Evolutionary conservation across 73 alveolate species (phyloP), one percentile per base, ranked within the genome.

Genomic region (Paramecium octaurelia): DNA sequence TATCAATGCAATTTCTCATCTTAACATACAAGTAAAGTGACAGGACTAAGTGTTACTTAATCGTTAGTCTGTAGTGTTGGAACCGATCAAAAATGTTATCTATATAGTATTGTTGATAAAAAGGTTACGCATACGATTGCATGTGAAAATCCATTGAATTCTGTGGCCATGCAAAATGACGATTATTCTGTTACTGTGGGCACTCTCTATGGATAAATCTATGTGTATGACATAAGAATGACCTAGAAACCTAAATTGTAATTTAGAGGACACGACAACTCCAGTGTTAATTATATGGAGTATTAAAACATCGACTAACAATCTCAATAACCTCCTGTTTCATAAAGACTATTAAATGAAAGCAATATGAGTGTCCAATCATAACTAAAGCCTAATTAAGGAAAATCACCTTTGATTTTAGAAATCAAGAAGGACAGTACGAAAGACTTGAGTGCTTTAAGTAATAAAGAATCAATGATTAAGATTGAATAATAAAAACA

Each of bases 241-340:
- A 80, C 48, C 21, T 24, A 80, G 24, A 80, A 80, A 48, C 76
- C 75, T 9, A 80, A 80, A 43, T 80, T 21, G 1, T 23, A 43
- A 14, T 80, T 80, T 80, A 80, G 57, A 44, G 91, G 91, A 43
- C 91, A 80, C 23, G 91, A 80, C n/a, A 80, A 80, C 14, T 16
- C 77, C 10, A 80, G 91, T 80, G 91, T 80, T 8, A 80, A 80
- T 29, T 80, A n/a, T 24, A 31, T 80, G 57, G 91, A 80, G 24
- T 80, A 80, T 43, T 12, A 44, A 48, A 40, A 80, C 12, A 23
- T 80, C 21, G 91, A 80, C 20, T 3, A 23, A 20, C 16, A 42
- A 43, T 42, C 71, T 44, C 46, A 80, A 48, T 24, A 46, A 43
- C 46, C 71, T 24, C 73, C 57, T 4, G n/a, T 58, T 8, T 80